phyloP scores from a whole-genome alignment of 768 basidiomycete species.

The Suillus spraguei region DNA sequence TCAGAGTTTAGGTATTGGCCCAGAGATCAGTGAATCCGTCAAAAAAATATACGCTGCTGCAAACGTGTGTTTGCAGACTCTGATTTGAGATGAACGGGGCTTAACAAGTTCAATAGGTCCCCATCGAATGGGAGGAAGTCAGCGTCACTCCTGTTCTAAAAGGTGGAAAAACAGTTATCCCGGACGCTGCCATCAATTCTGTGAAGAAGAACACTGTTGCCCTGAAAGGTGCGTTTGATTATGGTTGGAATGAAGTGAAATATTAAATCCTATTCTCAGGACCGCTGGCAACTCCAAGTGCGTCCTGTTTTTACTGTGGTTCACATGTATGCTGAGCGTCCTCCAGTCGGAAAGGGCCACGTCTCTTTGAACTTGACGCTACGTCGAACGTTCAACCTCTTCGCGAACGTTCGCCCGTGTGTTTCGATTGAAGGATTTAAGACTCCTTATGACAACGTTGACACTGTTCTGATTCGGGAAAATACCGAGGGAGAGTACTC shows the following conservation, averaged over 20 bases:
- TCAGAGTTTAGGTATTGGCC: conserved; percentile 81
- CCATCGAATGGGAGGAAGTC: conserved; percentile 99
- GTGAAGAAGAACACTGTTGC: conserved; percentile 98
- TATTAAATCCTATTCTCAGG: conserved; percentile 45
- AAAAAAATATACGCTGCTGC: conserved; percentile 93
- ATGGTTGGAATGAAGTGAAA: background rate
- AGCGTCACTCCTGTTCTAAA: conserved; percentile 93
- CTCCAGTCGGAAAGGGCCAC: conserved; percentile 94
- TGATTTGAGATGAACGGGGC: conserved; percentile 10
- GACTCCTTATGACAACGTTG: conserved; percentile 97
- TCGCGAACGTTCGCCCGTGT: conserved; percentile 98
- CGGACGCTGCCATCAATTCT: conserved; percentile 85
- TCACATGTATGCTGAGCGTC: conserved; percentile 17
- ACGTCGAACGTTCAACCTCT: conserved; percentile 96
- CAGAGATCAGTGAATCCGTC: conserved; percentile 96
- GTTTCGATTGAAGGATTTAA: conserved; percentile 95
- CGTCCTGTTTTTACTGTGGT: conserved; percentile 34
- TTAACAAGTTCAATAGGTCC: conserved; percentile 62
- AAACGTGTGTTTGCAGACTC: conserved; percentile 48
- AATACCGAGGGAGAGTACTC: conserved; percentile 99
- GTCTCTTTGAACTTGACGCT: conserved; percentile 97
- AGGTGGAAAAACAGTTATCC: conserved; percentile 96
- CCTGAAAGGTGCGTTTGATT: conserved; percentile 73
- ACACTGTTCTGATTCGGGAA: conserved; percentile 98
- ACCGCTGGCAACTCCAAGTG: conserved; percentile 96